These are phyloP conservation scores for Lepidopterella palustris DNA, from an alignment of 495 filamentous ascomycete genomes.

Conservation along the genomic window DNA sequence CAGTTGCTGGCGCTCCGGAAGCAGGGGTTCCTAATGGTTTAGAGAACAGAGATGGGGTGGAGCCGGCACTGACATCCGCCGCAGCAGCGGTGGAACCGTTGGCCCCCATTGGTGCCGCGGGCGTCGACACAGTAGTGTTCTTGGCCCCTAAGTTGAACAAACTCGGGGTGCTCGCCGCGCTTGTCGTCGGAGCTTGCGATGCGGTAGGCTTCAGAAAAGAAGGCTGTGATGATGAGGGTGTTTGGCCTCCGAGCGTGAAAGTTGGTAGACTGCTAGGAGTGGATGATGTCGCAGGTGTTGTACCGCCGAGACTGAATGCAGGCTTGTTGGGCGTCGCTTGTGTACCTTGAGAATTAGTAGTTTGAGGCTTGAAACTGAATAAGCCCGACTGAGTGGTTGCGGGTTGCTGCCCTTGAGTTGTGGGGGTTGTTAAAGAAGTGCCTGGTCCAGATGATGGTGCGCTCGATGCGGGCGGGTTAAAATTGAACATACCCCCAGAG, in stretches of 20 bases:
- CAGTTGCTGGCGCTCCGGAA: not conserved
- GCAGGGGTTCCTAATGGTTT: not conserved
- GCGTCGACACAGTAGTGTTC: not conserved
- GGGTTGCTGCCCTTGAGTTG: not conserved
- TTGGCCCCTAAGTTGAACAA: constrained; percentile 5
- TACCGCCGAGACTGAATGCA: constrained; percentile 22
- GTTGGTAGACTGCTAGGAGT: constrained; percentile 7
- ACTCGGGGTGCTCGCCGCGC: not conserved
- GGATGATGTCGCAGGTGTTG: constrained; percentile 10
- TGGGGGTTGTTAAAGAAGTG: not conserved
- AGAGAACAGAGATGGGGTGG: no score
- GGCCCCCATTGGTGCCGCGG: not conserved
- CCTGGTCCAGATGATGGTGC: constrained; percentile 6
- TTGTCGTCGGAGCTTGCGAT: constrained; percentile 2
- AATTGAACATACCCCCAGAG: not conserved
- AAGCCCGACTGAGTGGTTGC: not conserved
- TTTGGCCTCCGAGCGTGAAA: constrained; percentile 13
- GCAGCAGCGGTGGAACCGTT: no score
- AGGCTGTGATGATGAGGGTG: constrained; percentile 12
- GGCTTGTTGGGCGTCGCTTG: constrained; percentile 18
- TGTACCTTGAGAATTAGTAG: not conserved
- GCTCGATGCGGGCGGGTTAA: not conserved
- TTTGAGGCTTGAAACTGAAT: constrained; percentile 1
- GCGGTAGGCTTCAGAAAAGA: no score
- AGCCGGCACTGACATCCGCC: no score